These are phyloP conservation scores for Miamiensis avidus DNA, from an alignment of 169 alveolate genomes.

Conservation along the genomic window DNA sequence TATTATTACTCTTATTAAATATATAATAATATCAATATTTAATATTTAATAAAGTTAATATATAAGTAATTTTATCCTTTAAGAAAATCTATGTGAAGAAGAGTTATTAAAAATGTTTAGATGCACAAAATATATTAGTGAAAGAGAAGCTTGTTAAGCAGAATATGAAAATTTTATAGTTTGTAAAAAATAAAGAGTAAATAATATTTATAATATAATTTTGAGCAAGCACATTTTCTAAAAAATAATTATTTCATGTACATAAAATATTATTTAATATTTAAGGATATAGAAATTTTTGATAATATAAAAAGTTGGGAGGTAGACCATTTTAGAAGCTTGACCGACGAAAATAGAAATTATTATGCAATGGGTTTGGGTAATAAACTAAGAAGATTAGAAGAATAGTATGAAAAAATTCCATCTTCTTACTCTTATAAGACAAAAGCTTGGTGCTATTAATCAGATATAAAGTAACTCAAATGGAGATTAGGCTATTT, in stretches of 20 bases:
- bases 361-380: conserved; percentile 9
- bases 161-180: conserved; percentile 5
- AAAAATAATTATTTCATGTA: background rate
- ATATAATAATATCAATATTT: background rate
- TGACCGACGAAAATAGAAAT: background rate
- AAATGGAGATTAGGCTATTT: conserved; percentile 24
- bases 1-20: background rate
- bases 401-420: conserved; percentile 15
- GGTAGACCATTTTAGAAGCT: background rate
- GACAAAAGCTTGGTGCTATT: conserved; percentile 13
- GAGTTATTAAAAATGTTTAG: conserved; percentile 9
- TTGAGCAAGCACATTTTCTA: background rate
- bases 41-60: too few species aligned
- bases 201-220: background rate
- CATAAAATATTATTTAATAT: background rate
- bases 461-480: conserved; percentile 22
- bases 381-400: conserved; percentile 5
- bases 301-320: conserved; percentile 25
- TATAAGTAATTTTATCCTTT: background rate
- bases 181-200: conserved; percentile 32
- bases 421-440: conserved; percentile 14
- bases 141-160: background rate
- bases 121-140: conserved; percentile 5
- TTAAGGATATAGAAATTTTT: conserved; percentile 13
- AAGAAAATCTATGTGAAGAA: conserved; percentile 25